Conservation (phyloP, 768 basidiomycete species). For the Strobilomyces confusus region DNA sequence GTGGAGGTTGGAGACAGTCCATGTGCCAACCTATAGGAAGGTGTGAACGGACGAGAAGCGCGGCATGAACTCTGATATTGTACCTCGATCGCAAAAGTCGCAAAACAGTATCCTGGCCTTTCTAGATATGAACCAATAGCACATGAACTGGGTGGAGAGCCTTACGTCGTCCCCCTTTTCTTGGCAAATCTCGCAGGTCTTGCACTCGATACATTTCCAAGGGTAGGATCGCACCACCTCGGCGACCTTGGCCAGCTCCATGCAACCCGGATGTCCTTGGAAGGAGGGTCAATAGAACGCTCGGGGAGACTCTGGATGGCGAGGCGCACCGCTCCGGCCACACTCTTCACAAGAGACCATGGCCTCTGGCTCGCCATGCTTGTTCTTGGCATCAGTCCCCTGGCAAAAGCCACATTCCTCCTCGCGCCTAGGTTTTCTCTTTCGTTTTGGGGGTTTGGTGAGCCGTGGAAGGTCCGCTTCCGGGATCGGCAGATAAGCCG, state of each 20-base stretch:
- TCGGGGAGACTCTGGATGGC: not conserved
- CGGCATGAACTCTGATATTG: constrained; percentile 9
- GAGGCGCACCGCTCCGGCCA: constrained; percentile 68
- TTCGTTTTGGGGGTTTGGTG: constrained; percentile 46
- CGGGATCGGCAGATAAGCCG: constrained; percentile 48
- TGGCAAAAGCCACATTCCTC: constrained; percentile 75
- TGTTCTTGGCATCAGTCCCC: constrained; percentile 60
- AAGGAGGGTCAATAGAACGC: not conserved
- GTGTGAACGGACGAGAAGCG: constrained; percentile 2
- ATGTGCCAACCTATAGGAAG: constrained; percentile 69
- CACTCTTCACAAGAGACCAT: constrained; percentile 83
- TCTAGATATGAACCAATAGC: constrained; percentile 15
- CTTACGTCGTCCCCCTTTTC: constrained; percentile 88
- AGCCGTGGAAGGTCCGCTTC: constrained; percentile 39
- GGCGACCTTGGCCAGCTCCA: constrained; percentile 57
- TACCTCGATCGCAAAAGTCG: constrained; percentile 91
- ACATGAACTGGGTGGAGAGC: constrained; percentile 16
- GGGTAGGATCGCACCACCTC: constrained; percentile 64
- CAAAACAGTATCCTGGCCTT: constrained; percentile 85
- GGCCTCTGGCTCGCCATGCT: constrained; percentile 50
- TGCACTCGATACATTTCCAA: constrained; percentile 92
- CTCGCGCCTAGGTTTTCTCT: constrained; percentile 48
- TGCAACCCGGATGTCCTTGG: constrained; percentile 83
- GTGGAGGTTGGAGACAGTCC: constrained; percentile 71
- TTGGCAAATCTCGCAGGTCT: constrained; percentile 83